These are phyloP conservation scores for Capsella bursapastoris DNA, from an alignment of 345 rosid genomes.

Conservation along the genomic window DNA sequence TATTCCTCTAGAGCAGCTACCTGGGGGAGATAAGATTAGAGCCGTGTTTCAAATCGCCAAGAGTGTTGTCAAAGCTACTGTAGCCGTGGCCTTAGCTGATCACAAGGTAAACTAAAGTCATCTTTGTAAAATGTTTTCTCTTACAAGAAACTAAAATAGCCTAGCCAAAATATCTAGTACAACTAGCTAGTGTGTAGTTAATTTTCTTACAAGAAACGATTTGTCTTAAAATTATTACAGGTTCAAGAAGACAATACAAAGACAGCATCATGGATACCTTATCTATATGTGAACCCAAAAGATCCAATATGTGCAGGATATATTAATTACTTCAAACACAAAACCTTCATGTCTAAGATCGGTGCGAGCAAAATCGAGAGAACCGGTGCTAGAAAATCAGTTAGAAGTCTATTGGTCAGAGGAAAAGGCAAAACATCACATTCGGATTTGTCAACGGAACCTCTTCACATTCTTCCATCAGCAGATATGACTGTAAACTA, in stretches of 20 bases:
- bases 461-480: constrained; percentile 61
- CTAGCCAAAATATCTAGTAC: too few relatives aligned
- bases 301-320: constrained; percentile 66
- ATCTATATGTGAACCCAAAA: constrained; percentile 54
- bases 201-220: not conserved
- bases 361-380: constrained; percentile 54
- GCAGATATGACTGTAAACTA: constrained; percentile 53
- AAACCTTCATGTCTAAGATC: constrained; percentile 53
- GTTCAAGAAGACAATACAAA: constrained; percentile 25
- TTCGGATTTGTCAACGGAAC: constrained; percentile 25
- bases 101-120: not conserved
- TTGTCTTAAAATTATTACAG: not conserved
- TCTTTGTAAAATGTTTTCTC: not conserved
- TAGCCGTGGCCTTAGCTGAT: not conserved
- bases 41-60: not conserved
- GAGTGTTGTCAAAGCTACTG: constrained; percentile 9
- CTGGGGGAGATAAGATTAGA: not conserved
- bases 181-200: not conserved
- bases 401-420: constrained; percentile 46
- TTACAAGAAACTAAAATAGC: too few relatives aligned
- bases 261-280: constrained; percentile 54
- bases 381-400: constrained; percentile 44
- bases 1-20: constrained; percentile 50
- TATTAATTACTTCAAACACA: constrained; percentile 59
- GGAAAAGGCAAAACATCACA: not conserved